Conservation (phyloP, 108 stramenopile species). For the Cyclotella distinguenda region DNA sequence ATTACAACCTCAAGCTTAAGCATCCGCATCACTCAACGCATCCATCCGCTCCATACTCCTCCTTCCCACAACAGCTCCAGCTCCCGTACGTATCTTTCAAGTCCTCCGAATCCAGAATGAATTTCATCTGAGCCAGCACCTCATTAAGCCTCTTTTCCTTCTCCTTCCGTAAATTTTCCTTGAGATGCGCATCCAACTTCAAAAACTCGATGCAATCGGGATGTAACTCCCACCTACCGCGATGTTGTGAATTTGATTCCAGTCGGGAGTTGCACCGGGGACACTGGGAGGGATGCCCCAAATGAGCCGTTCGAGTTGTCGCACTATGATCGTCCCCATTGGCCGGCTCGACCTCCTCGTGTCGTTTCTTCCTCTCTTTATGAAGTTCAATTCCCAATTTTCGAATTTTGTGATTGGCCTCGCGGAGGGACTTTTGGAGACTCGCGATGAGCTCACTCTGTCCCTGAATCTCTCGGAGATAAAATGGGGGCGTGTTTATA, state of each 20-base stretch:
- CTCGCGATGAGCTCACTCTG: constrained; percentile 26
- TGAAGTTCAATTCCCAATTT: constrained; percentile 42
- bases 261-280: constrained; percentile 23
- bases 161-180: constrained; percentile 62
- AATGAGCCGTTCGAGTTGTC: background rate
- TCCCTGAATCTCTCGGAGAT: constrained; percentile 25
- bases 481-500: constrained; percentile 20
- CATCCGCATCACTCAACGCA: constrained; percentile 15
- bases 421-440: constrained; percentile 36
- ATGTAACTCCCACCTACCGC: constrained; percentile 61
- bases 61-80: constrained; percentile 63
- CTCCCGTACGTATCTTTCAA: constrained; percentile 54
- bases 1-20: no score
- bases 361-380: constrained; percentile 33
- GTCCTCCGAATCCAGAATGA: constrained; percentile 70
- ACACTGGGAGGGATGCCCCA: constrained; percentile 4
- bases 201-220: constrained; percentile 65
- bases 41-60: constrained; percentile 46
- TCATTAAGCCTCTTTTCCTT: constrained; percentile 62
- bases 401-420: constrained; percentile 36
- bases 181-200: constrained; percentile 62
- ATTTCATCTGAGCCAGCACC: constrained; percentile 68
- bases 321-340: background rate
- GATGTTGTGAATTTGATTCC: constrained; percentile 20
- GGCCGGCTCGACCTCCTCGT: background rate